A percentile compares a stretch with the other conserved stretches of the same genome.
These are phyloP conservation scores for Gaeumannomyces tritici DNA, from an alignment of 2,329 filamentous ascomycete species.

Conservation along the genomic window DNA sequence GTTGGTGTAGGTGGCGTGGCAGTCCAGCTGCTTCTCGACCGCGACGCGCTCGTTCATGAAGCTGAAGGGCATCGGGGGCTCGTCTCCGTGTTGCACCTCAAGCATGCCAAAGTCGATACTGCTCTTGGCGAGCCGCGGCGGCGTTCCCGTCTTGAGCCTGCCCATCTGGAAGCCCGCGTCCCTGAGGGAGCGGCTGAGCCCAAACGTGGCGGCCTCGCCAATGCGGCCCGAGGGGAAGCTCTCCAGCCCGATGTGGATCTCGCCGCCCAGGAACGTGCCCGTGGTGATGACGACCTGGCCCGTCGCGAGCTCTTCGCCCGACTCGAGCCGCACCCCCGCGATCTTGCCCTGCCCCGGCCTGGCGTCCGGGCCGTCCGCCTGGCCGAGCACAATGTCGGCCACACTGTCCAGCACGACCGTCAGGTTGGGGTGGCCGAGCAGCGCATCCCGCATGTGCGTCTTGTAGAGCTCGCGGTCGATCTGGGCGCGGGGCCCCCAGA, in stretches of 20 bases:
- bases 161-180: conserved; percentile 86
- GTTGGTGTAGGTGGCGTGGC: conserved; percentile 83
- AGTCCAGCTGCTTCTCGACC: conserved; percentile 75
- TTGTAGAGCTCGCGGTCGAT: conserved; percentile 89
- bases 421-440: conserved; percentile 67
- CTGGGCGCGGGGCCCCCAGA: conserved; percentile 94
- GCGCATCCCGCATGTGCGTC: conserved; percentile 81
- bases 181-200: conserved; percentile 79
- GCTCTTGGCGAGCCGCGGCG: conserved; percentile 71
- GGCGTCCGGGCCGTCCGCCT: conserved; percentile 34
- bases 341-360: conserved; percentile 50
- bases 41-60: conserved; percentile 74
- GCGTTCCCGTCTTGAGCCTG: conserved; percentile 90
- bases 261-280: conserved; percentile 87
- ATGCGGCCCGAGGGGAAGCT: conserved; percentile 81
- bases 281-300: conserved; percentile 87
- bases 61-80: conserved; percentile 83
- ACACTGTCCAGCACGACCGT: conserved; percentile 79
- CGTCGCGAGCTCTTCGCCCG: conserved; percentile 73
- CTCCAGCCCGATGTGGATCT: conserved; percentile 90
- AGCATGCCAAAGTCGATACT: conserved; percentile 72
- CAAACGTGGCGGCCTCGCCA: conserved; percentile 87
- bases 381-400: conserved; percentile 76
- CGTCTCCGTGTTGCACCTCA: conserved; percentile 68
- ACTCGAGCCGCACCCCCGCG: conserved; percentile 76